phyloP scores from a whole-genome alignment of 2,329 filamentous ascomycete species.

The Venturiaceae sp. region DNA sequence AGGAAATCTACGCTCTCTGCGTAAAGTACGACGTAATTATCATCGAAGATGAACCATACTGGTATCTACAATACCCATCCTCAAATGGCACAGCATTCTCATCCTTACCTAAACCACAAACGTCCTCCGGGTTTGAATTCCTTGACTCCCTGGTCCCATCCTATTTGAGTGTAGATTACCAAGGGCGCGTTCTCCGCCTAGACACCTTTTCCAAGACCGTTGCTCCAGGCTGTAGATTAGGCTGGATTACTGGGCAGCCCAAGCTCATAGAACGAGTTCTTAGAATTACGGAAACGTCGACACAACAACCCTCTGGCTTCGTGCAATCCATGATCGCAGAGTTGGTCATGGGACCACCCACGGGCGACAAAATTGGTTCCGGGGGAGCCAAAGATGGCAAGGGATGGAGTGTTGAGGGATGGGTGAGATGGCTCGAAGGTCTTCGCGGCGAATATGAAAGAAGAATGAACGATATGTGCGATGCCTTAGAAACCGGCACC shows the following conservation, averaged over 20 bases:
- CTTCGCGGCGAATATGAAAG: constrained; percentile 76
- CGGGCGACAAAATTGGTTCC: constrained; percentile 31
- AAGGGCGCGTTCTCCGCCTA: constrained; percentile 79
- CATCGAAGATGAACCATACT: constrained; percentile 91
- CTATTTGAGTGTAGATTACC: constrained; percentile 69
- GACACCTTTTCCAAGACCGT: constrained; percentile 94
- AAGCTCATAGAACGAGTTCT: constrained; percentile 62
- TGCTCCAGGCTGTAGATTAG: constrained; percentile 78
- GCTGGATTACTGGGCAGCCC: constrained; percentile 84
- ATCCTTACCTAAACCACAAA: constrained; percentile 30
- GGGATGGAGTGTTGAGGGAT: constrained; percentile 74
- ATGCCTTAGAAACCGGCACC: constrained; percentile 58
- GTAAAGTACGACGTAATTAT: constrained; percentile 83
- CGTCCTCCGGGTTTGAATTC: constrained; percentile 59
- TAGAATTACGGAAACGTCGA: constrained; percentile 67
- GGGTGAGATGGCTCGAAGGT: constrained; percentile 85
- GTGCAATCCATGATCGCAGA: constrained; percentile 76
- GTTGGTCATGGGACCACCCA: constrained; percentile 62
- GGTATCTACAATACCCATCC: constrained; percentile 84
- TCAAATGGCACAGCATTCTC: constrained; percentile 17
- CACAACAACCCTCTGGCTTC: constrained; percentile 81
- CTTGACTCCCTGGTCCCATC: constrained; percentile 77
- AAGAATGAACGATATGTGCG: constrained; percentile 73
- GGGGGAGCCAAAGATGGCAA: constrained; percentile 40
- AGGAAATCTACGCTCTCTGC: constrained; percentile 71